Evolutionary conservation across 306 rosid species (phyloP).

Genomic region (Sesbania bispinosa): DNA sequence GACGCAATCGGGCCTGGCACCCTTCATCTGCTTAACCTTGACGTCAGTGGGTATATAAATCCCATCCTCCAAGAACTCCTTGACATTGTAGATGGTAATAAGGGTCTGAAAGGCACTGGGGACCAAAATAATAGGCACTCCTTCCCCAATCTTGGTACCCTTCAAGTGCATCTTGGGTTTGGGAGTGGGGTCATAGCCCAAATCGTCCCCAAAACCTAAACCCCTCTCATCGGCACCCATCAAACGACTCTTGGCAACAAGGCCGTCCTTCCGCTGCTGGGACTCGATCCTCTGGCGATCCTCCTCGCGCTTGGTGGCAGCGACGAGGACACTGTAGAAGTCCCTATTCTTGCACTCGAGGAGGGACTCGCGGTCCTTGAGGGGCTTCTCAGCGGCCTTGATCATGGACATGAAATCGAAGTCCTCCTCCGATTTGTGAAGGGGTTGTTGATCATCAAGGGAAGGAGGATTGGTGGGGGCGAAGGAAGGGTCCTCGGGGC

Average conservation of each 20-base stretch:
- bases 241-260: slow-evolving; percentile 85
- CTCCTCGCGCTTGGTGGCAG: slow-evolving; percentile 89
- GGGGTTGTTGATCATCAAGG: not conserved
- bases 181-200: slow-evolving; percentile 59
- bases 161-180: slow-evolving; percentile 83
- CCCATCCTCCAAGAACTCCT: slow-evolving; percentile 96
- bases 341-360: slow-evolving; percentile 83
- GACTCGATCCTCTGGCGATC: slow-evolving; percentile 86
- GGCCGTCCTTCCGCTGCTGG: slow-evolving; percentile 90
- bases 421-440: not conserved
- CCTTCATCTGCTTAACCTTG: slow-evolving; percentile 93
- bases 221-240: slow-evolving; percentile 80
- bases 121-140: slow-evolving; percentile 88
- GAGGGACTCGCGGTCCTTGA: slow-evolving; percentile 77
- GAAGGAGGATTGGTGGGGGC: slow-evolving; percentile 17
- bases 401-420: slow-evolving; percentile 59
- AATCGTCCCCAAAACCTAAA: slow-evolving; percentile 63
- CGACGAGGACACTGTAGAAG: slow-evolving; percentile 61
- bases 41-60: slow-evolving; percentile 83
- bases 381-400: slow-evolving; percentile 56
- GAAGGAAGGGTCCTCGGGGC: slow-evolving; percentile 47
- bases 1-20: slow-evolving; percentile 83
- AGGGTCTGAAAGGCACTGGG: slow-evolving; percentile 95
- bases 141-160: slow-evolving; percentile 84
- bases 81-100: slow-evolving; percentile 82